Evolutionary conservation across 176 grass and related monocot species (phyloP), one percentile per base, ranked within the genome.

Genomic region (Thinopyrum elongatum): DNA sequence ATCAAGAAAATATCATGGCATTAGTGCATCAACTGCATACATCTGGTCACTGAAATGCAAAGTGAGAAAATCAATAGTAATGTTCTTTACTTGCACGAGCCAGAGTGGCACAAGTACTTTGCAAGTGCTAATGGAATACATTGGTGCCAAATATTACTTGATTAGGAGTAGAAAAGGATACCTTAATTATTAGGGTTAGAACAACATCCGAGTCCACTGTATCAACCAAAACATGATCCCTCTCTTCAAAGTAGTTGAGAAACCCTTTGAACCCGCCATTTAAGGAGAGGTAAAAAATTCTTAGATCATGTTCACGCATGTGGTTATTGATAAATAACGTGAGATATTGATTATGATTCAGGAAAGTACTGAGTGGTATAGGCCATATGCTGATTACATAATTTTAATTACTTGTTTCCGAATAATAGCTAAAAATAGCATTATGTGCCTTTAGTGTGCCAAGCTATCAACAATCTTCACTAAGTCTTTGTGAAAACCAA

Each of bases 401-500:
- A 42, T 42, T 42, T 42, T 11, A 42, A 42, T 28, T 92, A 95
- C 93, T 93, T 91, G 93, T 87, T 92, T 98, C 68, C 88, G 93
- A 69, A 95, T 79, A 80, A 91, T 98, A 78, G 95, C 90, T 76
- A 93, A 92, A 85, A 95, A 95, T 47, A 95, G 66, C 75, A 94
- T 70, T 13, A 93, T 92, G 74, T 98, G 95, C 41, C 93, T 93
- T 83, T 95, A 83, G 33, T 88, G 91, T 90, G 95, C 93, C 86
- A 95, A 89, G 74, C 91, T 87, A 93, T 95, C 91, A 84, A 89
- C 95, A 66, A 98, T 92, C 83, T 95, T 98, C 75, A 95, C 93
- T 81, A 95, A 73, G 31, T 98, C 95, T 86, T 95, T 94, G 75
- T 86, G 86, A 85, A 95, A 98, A 87, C 93, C 95, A 77, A 95